These are phyloP conservation scores for Malus sieversii DNA, from an alignment of 306 rosid species.

Conservation along the genomic window DNA sequence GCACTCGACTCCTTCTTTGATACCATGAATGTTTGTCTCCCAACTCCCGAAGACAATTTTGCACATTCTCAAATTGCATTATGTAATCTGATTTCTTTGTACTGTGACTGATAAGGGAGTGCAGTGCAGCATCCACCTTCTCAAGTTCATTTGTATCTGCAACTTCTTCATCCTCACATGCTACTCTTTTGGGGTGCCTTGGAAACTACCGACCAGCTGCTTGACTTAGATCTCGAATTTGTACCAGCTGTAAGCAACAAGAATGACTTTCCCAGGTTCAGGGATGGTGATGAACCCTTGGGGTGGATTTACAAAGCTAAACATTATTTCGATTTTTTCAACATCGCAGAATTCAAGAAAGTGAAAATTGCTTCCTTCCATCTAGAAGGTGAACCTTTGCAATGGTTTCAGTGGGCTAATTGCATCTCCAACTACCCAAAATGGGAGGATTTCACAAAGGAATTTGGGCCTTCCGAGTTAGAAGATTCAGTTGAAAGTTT, in stretches of 20 bases:
- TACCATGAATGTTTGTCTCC: slow-evolving; percentile 8
- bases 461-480: no score
- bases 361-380: no score
- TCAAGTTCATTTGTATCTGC: neutral
- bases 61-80: slow-evolving; percentile 2
- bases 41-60: slow-evolving; percentile 1
- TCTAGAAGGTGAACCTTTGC: no score
- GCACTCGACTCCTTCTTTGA: slow-evolving; percentile 13
- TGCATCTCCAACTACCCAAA: no score
- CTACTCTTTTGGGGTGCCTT: slow-evolving; percentile 23
- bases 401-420: no score
- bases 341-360: no score
- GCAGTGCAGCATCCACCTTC: slow-evolving; percentile 6
- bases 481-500: no score
- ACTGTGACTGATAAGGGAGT: slow-evolving; percentile 1
- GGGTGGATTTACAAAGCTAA: no score
- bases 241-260: slow-evolving; percentile 10
- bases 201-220: slow-evolving; percentile 19
- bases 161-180: neutral
- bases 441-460: no score
- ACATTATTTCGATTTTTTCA: no score
- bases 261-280: neutral
- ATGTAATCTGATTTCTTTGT: neutral
- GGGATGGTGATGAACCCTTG: no score
- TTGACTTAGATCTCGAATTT: slow-evolving; percentile 1